Percentiles rank a stretch among this genome's conserved stretches.
Conservation (phyloP, 148 eudicot species). For the Rhododendron griersonianum region DNA sequence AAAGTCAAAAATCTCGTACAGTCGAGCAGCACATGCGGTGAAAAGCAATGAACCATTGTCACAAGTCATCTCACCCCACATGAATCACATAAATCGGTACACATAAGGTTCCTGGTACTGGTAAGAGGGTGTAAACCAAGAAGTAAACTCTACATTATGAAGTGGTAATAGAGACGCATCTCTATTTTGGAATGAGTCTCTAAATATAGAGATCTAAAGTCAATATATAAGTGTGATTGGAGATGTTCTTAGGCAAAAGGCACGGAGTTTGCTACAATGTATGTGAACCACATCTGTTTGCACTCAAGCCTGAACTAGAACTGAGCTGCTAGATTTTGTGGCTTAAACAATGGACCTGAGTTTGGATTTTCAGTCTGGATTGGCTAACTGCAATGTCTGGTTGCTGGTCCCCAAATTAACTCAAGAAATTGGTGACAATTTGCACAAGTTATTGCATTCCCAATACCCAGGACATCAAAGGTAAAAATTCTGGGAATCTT, state of each 20-base stretch:
- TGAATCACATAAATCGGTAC: not conserved
- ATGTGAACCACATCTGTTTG: not conserved
- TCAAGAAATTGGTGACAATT: not conserved
- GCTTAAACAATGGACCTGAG: not conserved
- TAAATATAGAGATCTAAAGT: not conserved
- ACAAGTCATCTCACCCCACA: not conserved
- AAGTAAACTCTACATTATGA: not conserved
- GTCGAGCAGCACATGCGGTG: not conserved
- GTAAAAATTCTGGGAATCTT: not conserved
- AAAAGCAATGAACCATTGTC: too few species aligned
- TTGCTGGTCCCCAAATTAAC: not conserved
- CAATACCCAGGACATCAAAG: not conserved
- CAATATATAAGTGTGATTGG: not conserved
- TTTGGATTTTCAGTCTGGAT: not conserved
- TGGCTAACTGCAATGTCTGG: not conserved
- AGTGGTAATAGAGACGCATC: not conserved
- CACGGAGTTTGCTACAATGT: not conserved
- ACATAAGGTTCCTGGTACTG: not conserved
- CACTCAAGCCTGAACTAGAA: not conserved
- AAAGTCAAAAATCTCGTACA: not conserved
- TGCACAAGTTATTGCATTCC: not conserved
- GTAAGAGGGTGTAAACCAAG: not conserved
- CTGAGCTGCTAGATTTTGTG: not conserved
- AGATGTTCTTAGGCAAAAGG: not conserved
- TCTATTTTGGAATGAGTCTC: too few species aligned